Base-by-base conservation (phyloP, 2,329 filamentous ascomycete species). In the Aspergillus aculeatus region DNA sequence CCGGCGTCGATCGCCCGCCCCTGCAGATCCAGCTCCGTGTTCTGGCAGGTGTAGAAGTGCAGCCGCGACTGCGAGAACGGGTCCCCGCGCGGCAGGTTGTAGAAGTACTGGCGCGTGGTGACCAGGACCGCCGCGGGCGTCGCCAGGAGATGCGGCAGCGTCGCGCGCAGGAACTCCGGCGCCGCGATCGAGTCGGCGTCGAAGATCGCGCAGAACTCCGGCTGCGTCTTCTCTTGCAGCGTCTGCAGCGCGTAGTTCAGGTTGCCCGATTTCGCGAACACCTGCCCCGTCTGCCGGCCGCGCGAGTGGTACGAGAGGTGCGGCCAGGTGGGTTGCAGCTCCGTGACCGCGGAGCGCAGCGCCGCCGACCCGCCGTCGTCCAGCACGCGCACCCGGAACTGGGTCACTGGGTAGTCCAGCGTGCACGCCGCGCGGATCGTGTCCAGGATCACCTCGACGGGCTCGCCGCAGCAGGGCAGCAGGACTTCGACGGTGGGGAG, bases 401-500 rank as follows among this genome's bases (percentile, higher is more conserved):
- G 76, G 32, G 83, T 77, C 1, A 62, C 64, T 0, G 84, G 84
- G 62, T 86, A 87, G 64, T 87, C 83, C 5, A 83, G 64, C 24
- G 79, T 77, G 63, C 81, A 83, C 1, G 84, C 82, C 3, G 80
- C 84, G n/a, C 79, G 78, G 9, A 83, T 77, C 1, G 84, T 87
- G 62, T 86, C 83, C 52, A 86, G 71, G 2, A 86, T 80, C 2
- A 86, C 72, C 14, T 84, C 82, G 41, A 82, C 75, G 1, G 84
- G 80, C 66, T 87, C 84, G 14, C 82, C 81, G 60, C 84, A 87
- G 72, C 82, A 85, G 1, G 84, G 84, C 5, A 87, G 70, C 51
- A 86, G 79, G 2, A 84, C 76, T 63, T 87, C 84, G 3, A 87
- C 82, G 11, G 31, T 60, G 1, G 82, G 82, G 0, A 85, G 82